Base-by-base conservation (phyloP, 768 basidiomycete species). In the Tulasnella calospora region DNA sequence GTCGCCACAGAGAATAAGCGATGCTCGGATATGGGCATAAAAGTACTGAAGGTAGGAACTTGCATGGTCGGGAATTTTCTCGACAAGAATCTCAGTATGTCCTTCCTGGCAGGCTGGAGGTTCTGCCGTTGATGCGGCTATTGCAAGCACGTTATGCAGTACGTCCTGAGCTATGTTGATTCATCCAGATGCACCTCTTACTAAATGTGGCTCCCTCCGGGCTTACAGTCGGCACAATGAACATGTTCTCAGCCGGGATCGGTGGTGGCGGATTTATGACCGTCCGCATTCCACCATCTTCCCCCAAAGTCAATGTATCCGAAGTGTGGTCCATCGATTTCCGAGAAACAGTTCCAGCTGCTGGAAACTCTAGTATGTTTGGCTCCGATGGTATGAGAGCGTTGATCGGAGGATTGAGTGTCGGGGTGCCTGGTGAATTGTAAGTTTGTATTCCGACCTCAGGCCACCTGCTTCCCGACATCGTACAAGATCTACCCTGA, bases 341-440 rank as follows among this genome's bases (percentile, higher is more conserved):
- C 83, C 89, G 97, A 61, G 97, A 98, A 84, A 91, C 90, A 0
- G 94, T 93, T 0, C 95, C 97, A 0, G 88, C 88, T 0, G 84
- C 89, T 44, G 87, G 95, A 7, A 92, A 92, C 82, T 83, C 86
- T 55, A 90, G 90, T 6, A 98, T 98, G 96, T 98, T 90, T 84
- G 81, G 82, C 81, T 84, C 87, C 17, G 83, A 90, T 61, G 86
- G 92, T 3, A 80, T 83, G 5, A 85, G 86, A 2, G 87, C 94
- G 23, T 86, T 81, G 78, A 90, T 87, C 78, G 97, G 98, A 4
- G 96, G 98, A 4, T 85, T 98, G 76, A 84, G 95, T 8, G 89
- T 97, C n/a, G 96, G 89, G 33, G 92, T 98, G 0, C 98, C 98
- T 0, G 93, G 96, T 12, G 96, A 99, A 85, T 83, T 99, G 70